Evolutionary conservation across 2,329 filamentous ascomycete species (phyloP).

Genomic region (Cytospora leucostoma): DNA sequence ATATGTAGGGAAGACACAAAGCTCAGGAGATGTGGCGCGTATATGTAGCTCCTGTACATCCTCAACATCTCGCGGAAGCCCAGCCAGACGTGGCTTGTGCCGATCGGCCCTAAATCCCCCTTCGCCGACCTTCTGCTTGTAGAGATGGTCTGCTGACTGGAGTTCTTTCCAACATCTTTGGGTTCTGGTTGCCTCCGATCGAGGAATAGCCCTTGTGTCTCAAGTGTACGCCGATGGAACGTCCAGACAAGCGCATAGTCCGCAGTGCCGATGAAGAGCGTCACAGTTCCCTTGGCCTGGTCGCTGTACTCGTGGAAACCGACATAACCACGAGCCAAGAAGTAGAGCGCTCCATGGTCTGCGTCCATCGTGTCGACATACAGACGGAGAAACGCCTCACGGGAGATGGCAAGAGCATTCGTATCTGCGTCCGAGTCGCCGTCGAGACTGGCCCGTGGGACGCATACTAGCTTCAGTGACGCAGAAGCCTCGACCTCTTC

Average conservation of each 20-base stretch:
- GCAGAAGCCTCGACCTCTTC: conserved; percentile 25
- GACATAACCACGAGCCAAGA: conserved; percentile 33
- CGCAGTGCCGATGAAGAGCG: conserved; percentile 32
- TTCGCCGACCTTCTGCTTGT: conserved; percentile 18
- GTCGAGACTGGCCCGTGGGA: conserved; percentile 12
- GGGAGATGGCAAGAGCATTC: conserved; percentile 30
- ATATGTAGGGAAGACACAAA: conserved; percentile 31
- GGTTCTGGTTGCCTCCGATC: conserved; percentile 27
- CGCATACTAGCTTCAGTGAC: conserved; percentile 28
- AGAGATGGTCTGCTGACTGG: conserved; percentile 2
- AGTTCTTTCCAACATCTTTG: not conserved
- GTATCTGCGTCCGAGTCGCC: conserved; percentile 1
- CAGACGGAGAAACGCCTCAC: conserved; percentile 31
- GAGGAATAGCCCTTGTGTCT: conserved; percentile 31
- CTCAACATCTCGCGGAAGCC: conserved; percentile 31
- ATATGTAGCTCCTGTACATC: conserved; percentile 29
- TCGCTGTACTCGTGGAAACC: conserved; percentile 33
- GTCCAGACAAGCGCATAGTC: conserved; percentile 34
- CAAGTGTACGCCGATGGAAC: conserved; percentile 27
- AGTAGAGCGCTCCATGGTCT: conserved; percentile 32
- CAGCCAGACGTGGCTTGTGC: conserved; percentile 23
- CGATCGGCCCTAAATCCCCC: conserved; percentile 1
- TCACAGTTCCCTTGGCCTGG: conserved; percentile 25
- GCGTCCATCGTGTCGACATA: conserved; percentile 31
- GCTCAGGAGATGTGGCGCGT: conserved; percentile 31